Conservation (phyloP, 129 eudicot species). For the Sambucus nigra region DNA sequence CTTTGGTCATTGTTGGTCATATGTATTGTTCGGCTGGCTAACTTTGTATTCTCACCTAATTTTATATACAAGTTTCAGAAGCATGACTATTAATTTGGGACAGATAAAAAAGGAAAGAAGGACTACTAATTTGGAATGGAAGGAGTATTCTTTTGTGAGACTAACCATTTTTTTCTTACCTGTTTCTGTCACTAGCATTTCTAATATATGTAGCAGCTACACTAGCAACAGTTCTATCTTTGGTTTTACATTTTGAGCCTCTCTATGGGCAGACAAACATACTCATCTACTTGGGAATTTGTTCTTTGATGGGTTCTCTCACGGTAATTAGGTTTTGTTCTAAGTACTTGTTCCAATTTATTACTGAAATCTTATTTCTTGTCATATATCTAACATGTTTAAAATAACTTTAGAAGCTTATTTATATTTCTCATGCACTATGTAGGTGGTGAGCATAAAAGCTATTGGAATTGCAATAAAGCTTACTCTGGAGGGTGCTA, state of each 20-base stretch:
- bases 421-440: neutral
- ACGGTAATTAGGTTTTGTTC: constrained; percentile 36
- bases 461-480: constrained; percentile 85
- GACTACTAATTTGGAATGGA: too few species aligned
- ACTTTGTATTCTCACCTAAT: too few species aligned
- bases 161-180: constrained; percentile 7
- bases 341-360: neutral
- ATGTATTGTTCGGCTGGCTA: too few species aligned
- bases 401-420: neutral
- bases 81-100: too few species aligned
- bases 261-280: constrained; percentile 82
- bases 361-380: neutral
- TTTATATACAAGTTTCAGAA: too few species aligned
- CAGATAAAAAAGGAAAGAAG: too few species aligned
- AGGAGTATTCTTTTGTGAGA: neutral
- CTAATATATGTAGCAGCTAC: constrained; percentile 60
- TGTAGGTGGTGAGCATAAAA: constrained; percentile 82
- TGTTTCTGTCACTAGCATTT: constrained; percentile 51
- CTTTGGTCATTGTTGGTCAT: too few species aligned
- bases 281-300: constrained; percentile 75
- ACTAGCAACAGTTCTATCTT: constrained; percentile 51
- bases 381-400: neutral
- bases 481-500: constrained; percentile 74
- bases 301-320: constrained; percentile 84
- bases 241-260: constrained; percentile 80